These are phyloP conservation scores for Zostera marina DNA, from an alignment of 116 monocot species.

Conservation along the genomic window DNA sequence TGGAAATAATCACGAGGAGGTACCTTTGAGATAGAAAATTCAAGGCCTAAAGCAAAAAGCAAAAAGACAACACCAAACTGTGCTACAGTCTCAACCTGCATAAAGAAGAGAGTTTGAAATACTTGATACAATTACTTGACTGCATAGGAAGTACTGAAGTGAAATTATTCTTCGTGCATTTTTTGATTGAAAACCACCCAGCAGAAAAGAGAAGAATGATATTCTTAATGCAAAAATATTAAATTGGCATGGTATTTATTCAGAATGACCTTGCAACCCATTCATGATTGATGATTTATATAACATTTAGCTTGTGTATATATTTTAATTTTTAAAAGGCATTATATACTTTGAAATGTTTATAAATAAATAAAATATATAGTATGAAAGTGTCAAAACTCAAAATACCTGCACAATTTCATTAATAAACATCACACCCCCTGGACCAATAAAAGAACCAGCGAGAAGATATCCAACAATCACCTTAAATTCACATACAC, in stretches of 20 bases:
- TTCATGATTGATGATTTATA: too few relatives aligned
- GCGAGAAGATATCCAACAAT: conserved; percentile 99
- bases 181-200: background rate
- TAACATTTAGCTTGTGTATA: too few relatives aligned
- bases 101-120: background rate
- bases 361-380: background rate
- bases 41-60: conserved; percentile 87
- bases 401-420: conserved; percentile 87
- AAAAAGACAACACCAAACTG: conserved; percentile 96
- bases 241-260: too few relatives aligned
- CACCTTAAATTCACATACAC: conserved; percentile 28
- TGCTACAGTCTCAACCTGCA: conserved; percentile 85
- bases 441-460: conserved; percentile 94
- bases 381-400: background rate
- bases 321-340: too few relatives aligned
- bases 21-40: conserved; percentile 96
- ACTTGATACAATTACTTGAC: background rate
- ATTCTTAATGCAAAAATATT: too few relatives aligned
- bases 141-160: background rate
- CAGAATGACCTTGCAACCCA: too few relatives aligned
- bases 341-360: background rate
- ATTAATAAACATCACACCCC: conserved; percentile 77
- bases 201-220: too few relatives aligned
- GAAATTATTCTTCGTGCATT: background rate
- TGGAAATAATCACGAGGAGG: background rate